Evolutionary conservation across 768 basidiomycete species (phyloP), one percentile per base, ranked within the genome.

Genomic region (Leucocoprinus birnbaumii): DNA sequence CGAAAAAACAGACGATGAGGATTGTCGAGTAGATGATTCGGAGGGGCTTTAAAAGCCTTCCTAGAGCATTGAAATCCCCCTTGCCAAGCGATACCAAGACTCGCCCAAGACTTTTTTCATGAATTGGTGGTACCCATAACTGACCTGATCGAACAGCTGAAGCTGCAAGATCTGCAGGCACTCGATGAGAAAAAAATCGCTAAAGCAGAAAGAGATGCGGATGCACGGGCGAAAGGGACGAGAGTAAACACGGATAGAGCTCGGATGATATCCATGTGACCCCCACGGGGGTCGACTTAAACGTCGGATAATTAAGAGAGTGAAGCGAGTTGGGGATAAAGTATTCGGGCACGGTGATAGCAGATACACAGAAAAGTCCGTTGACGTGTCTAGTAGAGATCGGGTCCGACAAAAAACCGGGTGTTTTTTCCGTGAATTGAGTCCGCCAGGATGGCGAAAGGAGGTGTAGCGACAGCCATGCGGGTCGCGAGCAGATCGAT

Each of bases 371-470:
- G 26, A 22, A 43, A 21, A 42, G 19, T 52, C 51, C 42, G 24
- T 52, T 66, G 68, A 67, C 68, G 68, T 64, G 62, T 61, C 61
- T 63, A 27, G 18, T 43, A 41, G 49, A 40, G 42, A 42, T 26
- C 44, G 35, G 38, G 45, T 58, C 67, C 67, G 67, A 68, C 51
- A 56, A 60, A 67, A 54, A 56, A 47, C 68, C 68, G 68, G 2
- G 47, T 22, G 54, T 61, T 68, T 68, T 67, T 59, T 63, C 68
- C 66, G 64, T 52, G 51, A 58, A 43, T 38, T 42, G 52, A 31
- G 31, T 31, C 13, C n/a, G 35, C 22, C 22, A 14, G 31, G 11
- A 31, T 31, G 31, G 31, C 31, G 11, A 31, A 31, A 31, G 31
- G 31, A 31, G 31, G 31, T 31, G 46, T 38, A 18, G 46, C 10